Conservation (phyloP, 1,139 yeast genomes). For the Arxiozyma heterogenica region DNA sequence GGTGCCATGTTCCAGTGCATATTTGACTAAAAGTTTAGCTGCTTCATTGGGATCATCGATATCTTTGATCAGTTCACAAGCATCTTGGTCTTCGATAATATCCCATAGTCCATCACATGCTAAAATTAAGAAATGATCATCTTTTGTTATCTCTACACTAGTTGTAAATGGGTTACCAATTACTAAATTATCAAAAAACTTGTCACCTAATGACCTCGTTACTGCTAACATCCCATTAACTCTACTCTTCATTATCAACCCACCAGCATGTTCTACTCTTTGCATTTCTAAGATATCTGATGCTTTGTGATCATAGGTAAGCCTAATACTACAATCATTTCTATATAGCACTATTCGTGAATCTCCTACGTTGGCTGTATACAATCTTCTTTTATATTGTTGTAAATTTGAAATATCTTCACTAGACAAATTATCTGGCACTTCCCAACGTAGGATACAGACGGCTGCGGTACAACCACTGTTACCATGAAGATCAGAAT, state of each 20-base stretch:
- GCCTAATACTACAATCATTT: constrained; percentile 60
- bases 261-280: constrained; percentile 72
- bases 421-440: constrained; percentile 31
- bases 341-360: constrained; percentile 75
- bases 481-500: constrained; percentile 46
- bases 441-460: constrained; percentile 70
- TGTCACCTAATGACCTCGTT: constrained; percentile 90
- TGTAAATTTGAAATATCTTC: constrained; percentile 20
- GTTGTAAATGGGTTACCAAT: constrained; percentile 92
- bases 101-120: constrained; percentile 98
- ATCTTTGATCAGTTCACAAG: constrained; percentile 59
- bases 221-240: constrained; percentile 96
- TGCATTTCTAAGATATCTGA: constrained; percentile 68
- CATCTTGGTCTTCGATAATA: constrained; percentile 71
- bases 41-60: constrained; percentile 55
- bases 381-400: constrained; percentile 60
- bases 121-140: constrained; percentile 68
- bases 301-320: constrained; percentile 93
- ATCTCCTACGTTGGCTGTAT: constrained; percentile 95
- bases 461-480: constrained; percentile 96
- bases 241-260: constrained; percentile 78
- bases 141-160: constrained; percentile 55
- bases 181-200: constrained; percentile 81
- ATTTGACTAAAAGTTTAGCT: constrained; percentile 56
- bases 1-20: constrained; percentile 72